These are phyloP conservation scores for Colletotrichum tropicicola DNA, from an alignment of 2,329 filamentous ascomycete genomes.

Conservation along the genomic window DNA sequence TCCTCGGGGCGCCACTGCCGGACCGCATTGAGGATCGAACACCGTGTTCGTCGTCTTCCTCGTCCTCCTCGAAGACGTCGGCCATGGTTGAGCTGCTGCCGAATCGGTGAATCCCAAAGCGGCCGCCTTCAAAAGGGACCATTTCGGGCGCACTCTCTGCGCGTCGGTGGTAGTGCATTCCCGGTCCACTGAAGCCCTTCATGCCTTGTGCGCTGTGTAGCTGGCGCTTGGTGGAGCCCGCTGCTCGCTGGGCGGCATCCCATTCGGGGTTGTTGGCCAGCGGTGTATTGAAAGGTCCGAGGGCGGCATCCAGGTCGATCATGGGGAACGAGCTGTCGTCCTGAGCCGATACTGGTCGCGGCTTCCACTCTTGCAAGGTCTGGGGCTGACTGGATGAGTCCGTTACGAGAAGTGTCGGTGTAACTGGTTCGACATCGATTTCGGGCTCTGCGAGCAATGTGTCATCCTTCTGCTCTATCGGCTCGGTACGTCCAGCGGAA, in stretches of 20 bases:
- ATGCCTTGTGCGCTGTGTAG: conserved; percentile 82
- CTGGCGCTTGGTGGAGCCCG: conserved; percentile 66
- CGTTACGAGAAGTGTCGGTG: conserved; percentile 52
- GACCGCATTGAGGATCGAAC: conserved; percentile 37
- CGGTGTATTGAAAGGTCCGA: conserved; percentile 91
- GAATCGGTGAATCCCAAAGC: conserved; percentile 68
- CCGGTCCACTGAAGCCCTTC: conserved; percentile 73
- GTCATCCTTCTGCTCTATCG: conserved; percentile 33
- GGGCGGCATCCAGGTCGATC: conserved; percentile 92
- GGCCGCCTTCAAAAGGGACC: conserved; percentile 73
- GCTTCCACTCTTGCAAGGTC: conserved; percentile 44
- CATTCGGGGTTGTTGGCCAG: conserved; percentile 69
- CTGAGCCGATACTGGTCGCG: conserved; percentile 44
- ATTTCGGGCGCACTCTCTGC: conserved; percentile 85
- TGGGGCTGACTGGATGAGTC: conserved; percentile 44
- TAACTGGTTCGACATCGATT: conserved; percentile 39
- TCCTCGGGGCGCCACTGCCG: not conserved
- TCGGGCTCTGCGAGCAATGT: conserved; percentile 36
- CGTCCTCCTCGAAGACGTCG: conserved; percentile 88
- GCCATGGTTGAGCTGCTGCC: conserved; percentile 80
- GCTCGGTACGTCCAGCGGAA: not conserved
- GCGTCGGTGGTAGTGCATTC: conserved; percentile 80
- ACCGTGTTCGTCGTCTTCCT: conserved; percentile 68
- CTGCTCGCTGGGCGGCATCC: conserved; percentile 71
- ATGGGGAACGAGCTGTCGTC: conserved; percentile 76